Evolutionary conservation across 768 basidiomycete genomes (phyloP), one percentile per base, ranked within the genome.

Genomic region (Arthromyces matolae): DNA sequence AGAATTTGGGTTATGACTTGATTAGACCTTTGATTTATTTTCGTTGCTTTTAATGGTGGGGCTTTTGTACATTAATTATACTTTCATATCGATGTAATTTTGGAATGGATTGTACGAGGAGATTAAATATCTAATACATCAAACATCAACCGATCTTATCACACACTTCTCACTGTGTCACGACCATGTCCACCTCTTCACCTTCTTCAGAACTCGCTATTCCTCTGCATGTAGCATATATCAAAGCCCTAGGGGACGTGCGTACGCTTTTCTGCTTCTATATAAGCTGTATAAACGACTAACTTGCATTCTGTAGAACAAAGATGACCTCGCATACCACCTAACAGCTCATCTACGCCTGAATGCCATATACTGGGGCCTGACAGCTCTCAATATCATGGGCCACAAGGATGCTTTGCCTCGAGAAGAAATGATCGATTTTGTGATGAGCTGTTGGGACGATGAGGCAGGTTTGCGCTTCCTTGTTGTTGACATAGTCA

Each of bases 351-450:
- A 99, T 66, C 78, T 98, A 6, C 88, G 95, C 6, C 73, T 99
- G 67, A 98, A 97, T 64, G 95, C 93, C 2, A 75, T 98, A 7
- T 99, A 96, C 66, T 99, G 96, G 96, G 96, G 93, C 7, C 71
- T 93, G 32, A 92, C 88, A 0, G 93, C 96, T 0, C 70, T 95
- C 3, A 87, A 78, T 29, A 72, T 93, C 37, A 88, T 98, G 84
- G 80, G 77, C 1, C 78, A 77, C 36, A 71, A 80, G 45, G 86
- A 93, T 40, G 91, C 91, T 0, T 71, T 99, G 42, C 78, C 88
- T 55, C 70, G 84, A 32, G 81, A 91, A 20, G 92, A 91, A 53
- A 89, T 89, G 78, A 78, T 98, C 24, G 76, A 76, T 2, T 98
- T 89, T 63, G 92, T 97, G 42, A 79, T 93, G 83, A 85, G 83